Percentiles rank a stretch among this genome's conserved stretches.
These are phyloP conservation scores for Yamadazyma sp. DNA, from an alignment of 805 yeast genomes.

Conservation along the genomic window DNA sequence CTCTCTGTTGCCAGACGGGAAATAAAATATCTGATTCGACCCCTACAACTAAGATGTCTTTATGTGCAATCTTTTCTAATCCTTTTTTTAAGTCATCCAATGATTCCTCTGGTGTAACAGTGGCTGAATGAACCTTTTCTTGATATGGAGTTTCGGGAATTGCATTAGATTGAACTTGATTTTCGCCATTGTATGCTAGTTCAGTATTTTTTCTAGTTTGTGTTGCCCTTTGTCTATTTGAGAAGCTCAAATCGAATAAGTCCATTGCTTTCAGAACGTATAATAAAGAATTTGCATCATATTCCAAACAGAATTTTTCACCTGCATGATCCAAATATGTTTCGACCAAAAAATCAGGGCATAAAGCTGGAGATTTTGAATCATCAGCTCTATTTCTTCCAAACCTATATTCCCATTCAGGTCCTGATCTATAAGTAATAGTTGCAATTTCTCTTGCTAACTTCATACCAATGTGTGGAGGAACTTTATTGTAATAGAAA, in stretches of 20 bases:
- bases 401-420: constrained; percentile 94
- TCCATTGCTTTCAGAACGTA: constrained; percentile 95
- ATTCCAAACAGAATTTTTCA: constrained; percentile 86
- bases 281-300: constrained; percentile 84
- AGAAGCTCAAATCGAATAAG: constrained; percentile 71
- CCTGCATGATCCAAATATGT: constrained; percentile 95
- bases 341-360: constrained; percentile 91
- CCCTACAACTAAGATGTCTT: constrained; percentile 75
- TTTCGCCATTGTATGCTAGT: constrained; percentile 16
- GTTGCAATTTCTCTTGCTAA: constrained; percentile 92
- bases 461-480: constrained; percentile 95
- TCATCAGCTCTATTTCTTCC: constrained; percentile 87
- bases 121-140: constrained; percentile 47
- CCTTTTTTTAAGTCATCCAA: constrained; percentile 64
- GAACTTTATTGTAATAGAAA: constrained; percentile 70
- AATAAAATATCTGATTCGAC: constrained; percentile 90
- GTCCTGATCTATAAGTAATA: constrained; percentile 90
- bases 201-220: constrained; percentile 39
- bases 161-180: constrained; percentile 15
- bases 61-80: constrained; percentile 56
- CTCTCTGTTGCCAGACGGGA: constrained; percentile 94
- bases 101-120: constrained; percentile 53
- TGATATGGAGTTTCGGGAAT: constrained; percentile 52
- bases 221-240: constrained; percentile 44
- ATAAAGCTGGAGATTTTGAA: constrained; percentile 72